Base-by-base conservation (phyloP, 345 rosid genomes). In the Atalantia buxifolia region DNA sequence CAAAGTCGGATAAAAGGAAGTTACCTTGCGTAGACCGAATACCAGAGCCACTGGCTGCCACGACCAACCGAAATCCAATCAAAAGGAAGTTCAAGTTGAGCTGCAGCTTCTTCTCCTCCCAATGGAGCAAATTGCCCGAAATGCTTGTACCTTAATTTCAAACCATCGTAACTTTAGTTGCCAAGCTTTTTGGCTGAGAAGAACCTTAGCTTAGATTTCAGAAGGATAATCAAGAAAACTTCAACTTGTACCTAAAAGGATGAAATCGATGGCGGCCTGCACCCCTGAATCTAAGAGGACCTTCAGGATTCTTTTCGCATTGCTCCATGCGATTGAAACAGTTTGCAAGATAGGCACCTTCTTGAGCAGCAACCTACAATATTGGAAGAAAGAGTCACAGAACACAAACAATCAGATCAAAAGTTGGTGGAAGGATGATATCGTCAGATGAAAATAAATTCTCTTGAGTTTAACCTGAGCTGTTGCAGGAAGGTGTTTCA, bases 101-200 rank as follows among this genome's bases (percentile, higher is more conserved):
- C 92, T 71, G 98, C 98, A 60, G 98, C 81, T 76, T 94, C 91
- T 72, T 94, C 94, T 33, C 97, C 98, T 79, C 98, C 96, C n/a
- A 94, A 50, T 1, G 96, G 96, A 67, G 98, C 98, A 85, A 92
- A 90, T 79, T 92, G 91, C 69, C 96, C 97, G 0, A 88, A 82
- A 72, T 91, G 92, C 81, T 82, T 92, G 89, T 94, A 90, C 89
- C 94, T 82, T 77, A 40, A 50, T 27, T 61, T 35, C 56, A 31
- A 83, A 63, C 22, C 59, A 48, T 61, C n/a, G 14, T 8, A 63
- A 74, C 35, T 45, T 21, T 5, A 22, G 10, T 31, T 27, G 35
- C 35, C 6, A 5, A 0, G 5, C 6, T 40, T 40, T 28, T 27
- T 5, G 4, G 18, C 35, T 62, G 33, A 0, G 28, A 62, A 62